Base-by-base conservation (phyloP, 148 eudicot species). In the Cornus florida region DNA sequence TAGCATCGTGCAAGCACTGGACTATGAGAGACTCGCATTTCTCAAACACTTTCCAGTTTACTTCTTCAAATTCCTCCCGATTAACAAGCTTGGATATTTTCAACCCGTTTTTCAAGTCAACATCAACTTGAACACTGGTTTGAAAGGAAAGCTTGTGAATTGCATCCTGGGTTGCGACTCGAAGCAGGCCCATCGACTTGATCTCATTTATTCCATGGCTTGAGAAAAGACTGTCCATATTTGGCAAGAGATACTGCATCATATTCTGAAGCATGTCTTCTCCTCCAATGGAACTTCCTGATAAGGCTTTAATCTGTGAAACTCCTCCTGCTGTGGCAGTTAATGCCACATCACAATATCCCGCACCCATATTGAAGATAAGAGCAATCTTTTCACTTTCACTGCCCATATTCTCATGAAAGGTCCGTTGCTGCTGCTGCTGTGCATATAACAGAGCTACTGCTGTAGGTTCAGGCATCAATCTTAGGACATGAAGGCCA, bases 401-500 rank as follows among this genome's bases (percentile, higher is more conserved):
- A 71, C 93, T 92, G 24, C 95, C 92, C 90, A 90, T 87, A 80
- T 78, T 86, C 24, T 93, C 97, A n/a, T 83, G 88, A 10, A 75
- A 77, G 73, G 66, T 76, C 43, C 79, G 90, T 74, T 85, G 91
- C 74, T 90, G 97, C 68, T 90, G 97, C 68, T 92, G 93, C 78
- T 94, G 97, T 7, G 97, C 94, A 69, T 95, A 93, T 35, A 93
- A 73, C 65, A 93, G 88, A 33, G 94, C 97, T 4, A 94, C 95
- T 20, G 97, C 93, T 70, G 98, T 90, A 22, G 98, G 98, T 82
- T 94, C 98, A 33, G 97, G 97, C 95, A 94, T 94, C 82, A 94
- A 71, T 80, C 97, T 86, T 14, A 92, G 87, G 41, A 92, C 98
- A 75, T 89, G 97, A 82, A 92, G 95, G 53, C 98, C 92, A 20